Conservation (phyloP, 495 filamentous ascomycete species). For the Parmelia sp. region DNA sequence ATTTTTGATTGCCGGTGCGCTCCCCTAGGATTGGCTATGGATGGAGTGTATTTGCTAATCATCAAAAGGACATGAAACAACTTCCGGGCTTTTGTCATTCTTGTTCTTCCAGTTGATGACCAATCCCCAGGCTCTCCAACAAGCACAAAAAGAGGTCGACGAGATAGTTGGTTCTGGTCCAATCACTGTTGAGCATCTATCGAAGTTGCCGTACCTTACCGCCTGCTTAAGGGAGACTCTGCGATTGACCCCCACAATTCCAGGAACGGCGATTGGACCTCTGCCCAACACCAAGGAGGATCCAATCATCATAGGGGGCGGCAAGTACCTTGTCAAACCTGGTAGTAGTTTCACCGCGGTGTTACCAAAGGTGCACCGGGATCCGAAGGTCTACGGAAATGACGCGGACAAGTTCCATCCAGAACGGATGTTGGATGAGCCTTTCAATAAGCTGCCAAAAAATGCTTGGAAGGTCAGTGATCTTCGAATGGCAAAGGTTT, state of each 20-base stretch:
- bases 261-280: slow-evolving; percentile 40
- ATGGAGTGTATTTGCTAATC: slow-evolving; percentile 13
- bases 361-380: slow-evolving; percentile 55
- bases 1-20: slow-evolving; percentile 8
- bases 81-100: slow-evolving; percentile 51
- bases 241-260: slow-evolving; percentile 56
- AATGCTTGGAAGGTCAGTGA: slow-evolving; percentile 50
- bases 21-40: slow-evolving; percentile 30
- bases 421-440: slow-evolving; percentile 59
- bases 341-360: slow-evolving; percentile 31
- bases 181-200: slow-evolving; percentile 60
- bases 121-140: slow-evolving; percentile 51
- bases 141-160: slow-evolving; percentile 63
- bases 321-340: slow-evolving; percentile 1
- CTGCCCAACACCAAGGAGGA: slow-evolving; percentile 44
- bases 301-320: slow-evolving; percentile 31
- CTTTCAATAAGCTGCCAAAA: slow-evolving; percentile 51
- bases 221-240: slow-evolving; percentile 65
- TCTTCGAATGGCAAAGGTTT: too few species aligned
- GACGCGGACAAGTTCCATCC: slow-evolving; percentile 58
- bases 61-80: slow-evolving; percentile 62
- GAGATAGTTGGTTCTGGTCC: slow-evolving; percentile 56
- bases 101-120: slow-evolving; percentile 55
- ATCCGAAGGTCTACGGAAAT: slow-evolving; percentile 57
- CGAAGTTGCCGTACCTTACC: slow-evolving; percentile 59